Base-by-base conservation (phyloP, 2,329 filamentous ascomycete species). In the Davidsoniella australis region DNA sequence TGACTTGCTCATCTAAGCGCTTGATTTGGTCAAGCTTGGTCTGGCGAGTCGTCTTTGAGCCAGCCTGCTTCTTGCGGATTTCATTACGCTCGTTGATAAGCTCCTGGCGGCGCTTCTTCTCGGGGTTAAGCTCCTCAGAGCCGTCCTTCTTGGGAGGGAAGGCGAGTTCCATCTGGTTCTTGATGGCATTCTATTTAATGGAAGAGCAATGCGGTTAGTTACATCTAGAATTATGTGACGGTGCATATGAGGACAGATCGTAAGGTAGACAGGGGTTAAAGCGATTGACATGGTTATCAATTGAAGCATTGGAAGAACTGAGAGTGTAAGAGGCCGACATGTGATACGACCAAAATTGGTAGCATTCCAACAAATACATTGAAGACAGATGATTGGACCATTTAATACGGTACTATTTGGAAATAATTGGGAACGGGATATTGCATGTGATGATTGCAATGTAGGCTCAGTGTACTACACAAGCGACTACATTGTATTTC, bases 11-110 rank as follows among this genome's bases (percentile, higher is more conserved):
- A 58, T 96, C 88, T 53, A 94, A 78, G 57, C 81, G 80, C 75
- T 91, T 94, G 69, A 95, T 84, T 68, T 93, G 85, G 60, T 95
- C 88, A 59, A 85, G 75, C 64, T 88, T 80, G 61, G 75, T 73
- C 58, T 73, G 76, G 50, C 88, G 83, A 48, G 82, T 79, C 53
- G 79, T 76, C 74, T 98, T 98, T 70, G 85, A 84, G 53, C 78
- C 81, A 57, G 81, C 80, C 69, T 96, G 91, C 69, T 91, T 82
- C 64, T 80, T 75, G 55, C 85, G 82, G 65, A 98, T 95, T 57
- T 82, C 75, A 62, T 80, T 82, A 59, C 87, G 75, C 68, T 96
- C 78, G 49, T 78, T 70, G 59, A 86, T 82, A 56, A 96, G 78
- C 65, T 94, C 86, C 64, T 85, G 76, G 61, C 87, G 84, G 62